Evolutionary conservation across 164 flowering plant species (phyloP).

Genomic region (Cinnamomum micranthum): DNA sequence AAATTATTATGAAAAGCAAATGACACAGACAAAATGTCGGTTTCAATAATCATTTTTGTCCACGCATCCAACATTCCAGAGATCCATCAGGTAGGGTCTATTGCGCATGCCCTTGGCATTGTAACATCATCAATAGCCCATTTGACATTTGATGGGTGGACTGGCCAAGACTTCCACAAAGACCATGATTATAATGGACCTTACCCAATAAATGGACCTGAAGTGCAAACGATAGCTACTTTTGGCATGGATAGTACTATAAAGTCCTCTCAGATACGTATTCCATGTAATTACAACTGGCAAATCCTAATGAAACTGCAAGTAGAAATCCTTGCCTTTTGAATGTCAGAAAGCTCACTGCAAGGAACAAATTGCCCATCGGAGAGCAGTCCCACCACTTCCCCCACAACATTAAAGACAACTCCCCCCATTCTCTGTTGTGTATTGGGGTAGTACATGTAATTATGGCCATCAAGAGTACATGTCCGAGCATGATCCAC

Average conservation of each 20-base stretch:
- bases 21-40: background rate
- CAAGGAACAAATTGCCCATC: slow-evolving; percentile 39
- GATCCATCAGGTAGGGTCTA: background rate
- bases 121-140: background rate
- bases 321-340: slow-evolving; percentile 43
- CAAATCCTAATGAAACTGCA: background rate
- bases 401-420: slow-evolving; percentile 66
- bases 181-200: background rate
- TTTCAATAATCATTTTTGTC: background rate
- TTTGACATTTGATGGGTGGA: background rate
- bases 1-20: background rate
- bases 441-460: slow-evolving; percentile 36
- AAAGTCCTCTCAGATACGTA: too few species aligned
- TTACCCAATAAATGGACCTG: background rate
- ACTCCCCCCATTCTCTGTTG: slow-evolving; percentile 50
- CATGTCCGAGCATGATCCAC: slow-evolving; percentile 79
- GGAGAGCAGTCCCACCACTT: slow-evolving; percentile 46
- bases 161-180: background rate
- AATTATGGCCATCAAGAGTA: slow-evolving; percentile 37
- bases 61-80: too few species aligned
- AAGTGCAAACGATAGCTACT: background rate
- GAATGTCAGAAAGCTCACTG: slow-evolving; percentile 53
- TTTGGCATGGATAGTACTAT: background rate
- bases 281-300: background rate
- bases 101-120: background rate